These are phyloP conservation scores for Mycena floridula DNA, from an alignment of 768 basidiomycete species.

Conservation along the genomic window DNA sequence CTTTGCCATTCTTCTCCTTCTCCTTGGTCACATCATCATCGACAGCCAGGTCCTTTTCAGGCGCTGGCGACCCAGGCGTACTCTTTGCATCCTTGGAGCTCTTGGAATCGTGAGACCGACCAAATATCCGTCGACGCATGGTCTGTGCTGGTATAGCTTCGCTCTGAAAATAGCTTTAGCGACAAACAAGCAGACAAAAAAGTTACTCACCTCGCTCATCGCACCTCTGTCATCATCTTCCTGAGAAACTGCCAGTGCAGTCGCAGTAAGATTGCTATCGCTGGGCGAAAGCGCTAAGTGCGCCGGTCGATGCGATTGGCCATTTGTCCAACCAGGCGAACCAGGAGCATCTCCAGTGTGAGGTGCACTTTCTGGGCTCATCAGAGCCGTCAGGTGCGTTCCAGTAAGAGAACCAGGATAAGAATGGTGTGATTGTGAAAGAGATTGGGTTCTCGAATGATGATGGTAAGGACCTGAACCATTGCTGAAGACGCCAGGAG, in stretches of 20 bases:
- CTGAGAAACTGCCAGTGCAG: constrained; percentile 24
- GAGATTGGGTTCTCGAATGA: constrained; percentile 37
- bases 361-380: constrained; percentile 23
- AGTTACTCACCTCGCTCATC: constrained; percentile 60
- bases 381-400: background rate
- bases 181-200: constrained; percentile 4
- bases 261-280: constrained; percentile 48
- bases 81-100: too few relatives aligned
- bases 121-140: constrained; percentile 53
- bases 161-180: constrained; percentile 29
- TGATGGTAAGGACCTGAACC: background rate
- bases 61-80: too few relatives aligned
- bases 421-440: constrained; percentile 39
- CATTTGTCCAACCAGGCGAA: too few relatives aligned
- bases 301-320: too few relatives aligned
- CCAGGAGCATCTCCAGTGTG: constrained; percentile 11
- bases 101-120: constrained; percentile 56
- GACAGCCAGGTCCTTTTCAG: constrained; percentile 14
- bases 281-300: constrained; percentile 55
- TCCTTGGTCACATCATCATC: constrained; percentile 18
- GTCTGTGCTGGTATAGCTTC: constrained; percentile 35
- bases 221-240: constrained; percentile 48
- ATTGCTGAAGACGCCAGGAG: background rate
- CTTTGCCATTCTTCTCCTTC: constrained; percentile 24
- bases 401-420: constrained; percentile 26